Base-by-base conservation (phyloP, 2,329 filamentous ascomycete species). In the Paraphaeosphaeria sporulosa region DNA sequence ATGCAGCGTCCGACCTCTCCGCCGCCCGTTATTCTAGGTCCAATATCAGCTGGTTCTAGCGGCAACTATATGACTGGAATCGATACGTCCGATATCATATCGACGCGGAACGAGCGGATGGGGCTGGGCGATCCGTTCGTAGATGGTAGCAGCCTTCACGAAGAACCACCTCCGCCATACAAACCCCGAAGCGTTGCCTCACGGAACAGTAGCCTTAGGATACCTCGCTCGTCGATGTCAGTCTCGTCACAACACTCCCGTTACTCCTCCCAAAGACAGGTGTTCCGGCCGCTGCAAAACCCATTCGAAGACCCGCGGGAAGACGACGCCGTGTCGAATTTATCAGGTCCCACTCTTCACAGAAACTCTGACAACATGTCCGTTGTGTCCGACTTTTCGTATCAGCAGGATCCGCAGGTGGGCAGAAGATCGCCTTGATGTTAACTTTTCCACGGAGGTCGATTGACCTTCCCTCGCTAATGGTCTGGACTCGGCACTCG, bases 61-160 rank as follows among this genome's bases (percentile, higher is more conserved):
- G 69, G 74, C 30, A 71, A 71, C 21, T 78, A 77, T 63, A 67
- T 74, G 23, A 78, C 76, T 23, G 76, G 76, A 13, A 76, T 78
- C 43, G 76, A 78, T 56, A 78, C 75, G 2, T 77, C 76, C 3
- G 76, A 78, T 36, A 62, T 73, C 17, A 63, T 77, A 1, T 78
- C 75, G 2, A 61, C 76, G 50, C 68, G 63, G 36, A 66, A 69
- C 19, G 63, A 67, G 2, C 61, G 64, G 8, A 70, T 64, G 40
- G 67, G 62, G 8, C 48, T 71, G 5, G 64, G 61, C 8, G 69
- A 78, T 50, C 73, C 72, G 1, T 77, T 77, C 27, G 67, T 69
- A 50, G 74, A 77, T 51, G 64, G 63, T 19, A 66, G 67, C 43
- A 72, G 70, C 21, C 55, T 75, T 3, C 51, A 63, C 32, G 69